A percentile compares a stretch with the other conserved stretches of the same genome.
These are phyloP conservation scores for Aspergillus chevalieri DNA, from an alignment of 2,329 filamentous ascomycete species.

Conservation along the genomic window DNA sequence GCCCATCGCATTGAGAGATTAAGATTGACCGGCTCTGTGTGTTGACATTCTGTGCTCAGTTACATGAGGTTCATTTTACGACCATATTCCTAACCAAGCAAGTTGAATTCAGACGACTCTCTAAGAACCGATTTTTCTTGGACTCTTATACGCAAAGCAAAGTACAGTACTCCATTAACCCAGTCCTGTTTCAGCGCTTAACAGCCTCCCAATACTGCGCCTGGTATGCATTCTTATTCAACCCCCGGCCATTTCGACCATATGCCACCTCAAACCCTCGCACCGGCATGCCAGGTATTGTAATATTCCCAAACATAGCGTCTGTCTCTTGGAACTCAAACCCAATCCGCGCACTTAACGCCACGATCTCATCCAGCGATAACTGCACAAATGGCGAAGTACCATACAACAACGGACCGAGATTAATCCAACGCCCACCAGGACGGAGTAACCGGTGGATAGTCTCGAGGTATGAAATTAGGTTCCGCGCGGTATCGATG, in stretches of 20 bases:
- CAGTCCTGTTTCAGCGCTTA: too few relatives aligned
- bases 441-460: slow-evolving; percentile 44
- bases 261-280: slow-evolving; percentile 48
- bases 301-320: slow-evolving; percentile 38
- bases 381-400: slow-evolving; percentile 51
- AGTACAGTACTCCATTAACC: too few relatives aligned
- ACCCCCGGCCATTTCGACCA: slow-evolving; percentile 45
- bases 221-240: slow-evolving; percentile 50
- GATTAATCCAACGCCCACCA: slow-evolving; percentile 52
- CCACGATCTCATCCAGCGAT: slow-evolving; percentile 49
- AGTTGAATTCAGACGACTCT: too few relatives aligned
- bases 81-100: too few relatives aligned
- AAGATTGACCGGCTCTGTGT: too few relatives aligned
- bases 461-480: slow-evolving; percentile 51
- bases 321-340: slow-evolving; percentile 47
- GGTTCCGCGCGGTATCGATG: slow-evolving; percentile 55
- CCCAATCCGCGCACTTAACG: slow-evolving; percentile 44
- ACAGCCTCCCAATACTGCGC: slow-evolving; percentile 46
- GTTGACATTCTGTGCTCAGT: too few relatives aligned
- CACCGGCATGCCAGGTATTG: slow-evolving; percentile 37
- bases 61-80: too few relatives aligned
- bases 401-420: slow-evolving; percentile 53
- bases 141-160: too few relatives aligned
- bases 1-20: too few relatives aligned
- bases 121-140: too few relatives aligned